phyloP scores from a whole-genome alignment of 179 eudicot genomes.

The Nepenthes alata region DNA sequence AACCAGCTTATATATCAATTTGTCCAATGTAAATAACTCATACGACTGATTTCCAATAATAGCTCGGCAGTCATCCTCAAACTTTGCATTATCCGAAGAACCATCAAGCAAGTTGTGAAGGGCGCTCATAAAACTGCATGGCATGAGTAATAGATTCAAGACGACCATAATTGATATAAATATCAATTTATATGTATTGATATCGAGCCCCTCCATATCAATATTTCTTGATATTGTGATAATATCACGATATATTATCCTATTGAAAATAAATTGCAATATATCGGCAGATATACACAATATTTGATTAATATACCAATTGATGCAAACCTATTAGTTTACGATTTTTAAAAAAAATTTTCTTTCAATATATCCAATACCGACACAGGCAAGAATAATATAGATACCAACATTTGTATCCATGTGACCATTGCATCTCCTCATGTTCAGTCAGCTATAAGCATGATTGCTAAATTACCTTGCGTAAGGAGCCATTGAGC shows the following conservation, averaged over 20 bases:
- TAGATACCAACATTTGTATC: too few relatives aligned
- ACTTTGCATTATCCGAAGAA: slow-evolving; percentile 56
- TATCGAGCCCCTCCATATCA: too few relatives aligned
- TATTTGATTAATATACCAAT: too few relatives aligned
- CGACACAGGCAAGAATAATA: too few relatives aligned
- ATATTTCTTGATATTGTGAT: too few relatives aligned
- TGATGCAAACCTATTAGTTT: too few relatives aligned
- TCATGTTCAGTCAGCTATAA: not conserved
- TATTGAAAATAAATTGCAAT: too few relatives aligned
- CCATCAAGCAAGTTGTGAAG: slow-evolving; percentile 77
- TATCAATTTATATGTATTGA: too few relatives aligned
- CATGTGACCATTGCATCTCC: not conserved
- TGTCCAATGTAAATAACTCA: slow-evolving; percentile 77
- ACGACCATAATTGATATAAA: not conserved
- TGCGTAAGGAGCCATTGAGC: slow-evolving; percentile 45
- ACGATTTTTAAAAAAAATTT: too few relatives aligned
- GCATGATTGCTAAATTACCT: slow-evolving; percentile 31
- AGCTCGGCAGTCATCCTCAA: slow-evolving; percentile 74
- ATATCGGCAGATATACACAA: too few relatives aligned
- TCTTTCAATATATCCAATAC: too few relatives aligned
- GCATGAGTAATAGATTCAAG: not conserved
- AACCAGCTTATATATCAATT: slow-evolving; percentile 70
- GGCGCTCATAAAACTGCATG: slow-evolving; percentile 49
- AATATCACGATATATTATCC: too few relatives aligned
- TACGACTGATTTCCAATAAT: slow-evolving; percentile 77